Evolutionary conservation across 495 filamentous ascomycete genomes (phyloP).

Genomic region (Daldinia bambusicola): DNA sequence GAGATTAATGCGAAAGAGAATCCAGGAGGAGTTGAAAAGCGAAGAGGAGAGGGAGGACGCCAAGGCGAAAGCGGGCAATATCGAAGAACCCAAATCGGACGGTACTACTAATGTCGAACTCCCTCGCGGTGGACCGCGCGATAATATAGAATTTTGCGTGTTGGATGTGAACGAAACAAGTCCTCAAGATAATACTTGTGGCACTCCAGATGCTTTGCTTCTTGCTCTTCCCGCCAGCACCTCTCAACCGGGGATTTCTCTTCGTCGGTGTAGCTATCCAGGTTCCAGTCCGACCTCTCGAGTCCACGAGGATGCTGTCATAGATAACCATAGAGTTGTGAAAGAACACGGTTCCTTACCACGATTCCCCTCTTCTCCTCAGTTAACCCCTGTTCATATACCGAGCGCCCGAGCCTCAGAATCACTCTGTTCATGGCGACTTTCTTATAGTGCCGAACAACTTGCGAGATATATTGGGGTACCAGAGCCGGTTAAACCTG

Average conservation of each 20-base stretch:
- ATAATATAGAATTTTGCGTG: slow-evolving; percentile 55
- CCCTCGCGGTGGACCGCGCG: slow-evolving; percentile 53
- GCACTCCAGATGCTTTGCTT: slow-evolving; percentile 10
- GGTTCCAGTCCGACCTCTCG: slow-evolving; percentile 27
- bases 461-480: slow-evolving; percentile 45
- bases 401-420: slow-evolving; percentile 46
- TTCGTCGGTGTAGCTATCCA: slow-evolving; percentile 44
- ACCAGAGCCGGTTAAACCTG: slow-evolving; percentile 12
- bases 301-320: slow-evolving; percentile 19
- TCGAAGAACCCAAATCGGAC: slow-evolving; percentile 18
- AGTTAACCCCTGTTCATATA: slow-evolving; percentile 46
- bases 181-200: slow-evolving; percentile 1
- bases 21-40: slow-evolving; percentile 62
- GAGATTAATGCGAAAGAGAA: slow-evolving; percentile 61
- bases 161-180: slow-evolving; percentile 30
- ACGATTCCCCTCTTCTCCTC: slow-evolving; percentile 46
- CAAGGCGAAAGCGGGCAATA: slow-evolving; percentile 17
- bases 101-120: slow-evolving; percentile 34
- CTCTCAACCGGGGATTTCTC: slow-evolving; percentile 19
- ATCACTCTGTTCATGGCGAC: slow-evolving; percentile 54
- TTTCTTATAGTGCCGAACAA: slow-evolving; percentile 52
- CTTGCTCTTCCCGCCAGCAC: slow-evolving; percentile 2
- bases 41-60: slow-evolving; percentile 47
- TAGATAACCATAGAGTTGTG: slow-evolving; percentile 17
- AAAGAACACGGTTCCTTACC: slow-evolving; percentile 41